Evolutionary conservation across 371 early-diverging fungal genomes (phyloP).

Genomic region (Thermomucor indicae-seudaticae): DNA sequence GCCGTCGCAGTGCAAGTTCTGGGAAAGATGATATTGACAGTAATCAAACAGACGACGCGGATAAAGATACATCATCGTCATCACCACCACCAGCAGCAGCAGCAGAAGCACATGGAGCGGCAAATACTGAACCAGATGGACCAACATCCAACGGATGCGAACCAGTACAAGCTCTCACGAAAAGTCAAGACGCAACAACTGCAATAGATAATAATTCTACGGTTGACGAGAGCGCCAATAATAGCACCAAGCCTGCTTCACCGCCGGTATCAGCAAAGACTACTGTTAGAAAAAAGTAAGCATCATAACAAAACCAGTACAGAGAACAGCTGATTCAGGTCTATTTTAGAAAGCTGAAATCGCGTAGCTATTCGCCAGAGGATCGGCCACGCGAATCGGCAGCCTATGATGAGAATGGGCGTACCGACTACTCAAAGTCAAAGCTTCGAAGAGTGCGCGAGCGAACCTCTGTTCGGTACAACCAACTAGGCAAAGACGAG

Average conservation of each 20-base stretch:
- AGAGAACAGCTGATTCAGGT: too few species aligned
- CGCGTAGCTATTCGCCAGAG: conserved; percentile 5
- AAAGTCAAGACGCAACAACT: too few species aligned
- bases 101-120: too few species aligned
- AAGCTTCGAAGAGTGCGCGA: conserved; percentile 36
- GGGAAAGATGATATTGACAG: too few species aligned
- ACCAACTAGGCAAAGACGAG: conserved; percentile 33
- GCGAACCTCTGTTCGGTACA: conserved; percentile 26
- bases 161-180: too few species aligned
- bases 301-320: background rate
- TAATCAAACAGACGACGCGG: background rate
- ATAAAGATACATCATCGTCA: background rate
- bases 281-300: background rate
- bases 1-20: conserved; percentile 5
- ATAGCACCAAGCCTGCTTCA: background rate
- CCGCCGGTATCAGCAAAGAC: background rate
- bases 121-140: too few species aligned
- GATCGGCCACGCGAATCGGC: background rate
- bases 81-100: too few species aligned
- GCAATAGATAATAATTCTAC: background rate
- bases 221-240: background rate
- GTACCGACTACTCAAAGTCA: conserved; percentile 40
- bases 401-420: conserved; percentile 35
- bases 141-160: too few species aligned
- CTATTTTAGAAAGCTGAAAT: too few species aligned